A percentile compares a stretch with the other conserved stretches of the same genome.
These are phyloP conservation scores for Claviceps monticola DNA, from an alignment of 2,329 filamentous ascomycete species.

Conservation along the genomic window DNA sequence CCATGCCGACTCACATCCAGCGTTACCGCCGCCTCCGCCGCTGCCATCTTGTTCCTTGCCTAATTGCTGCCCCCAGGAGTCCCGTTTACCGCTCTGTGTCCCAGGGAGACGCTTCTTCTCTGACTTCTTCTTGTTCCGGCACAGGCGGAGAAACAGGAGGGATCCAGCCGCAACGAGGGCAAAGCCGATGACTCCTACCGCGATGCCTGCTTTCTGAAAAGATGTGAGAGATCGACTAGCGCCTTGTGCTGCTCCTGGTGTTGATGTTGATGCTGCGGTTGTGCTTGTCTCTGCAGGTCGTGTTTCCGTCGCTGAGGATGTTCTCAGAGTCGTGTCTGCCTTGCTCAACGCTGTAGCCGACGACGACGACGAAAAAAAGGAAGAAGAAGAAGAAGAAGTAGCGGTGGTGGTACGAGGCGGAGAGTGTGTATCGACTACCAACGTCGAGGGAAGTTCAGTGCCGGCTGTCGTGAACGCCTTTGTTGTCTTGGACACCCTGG, in stretches of 20 bases:
- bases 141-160: conserved; percentile 29
- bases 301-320: conserved; percentile 1
- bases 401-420: background rate
- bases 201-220: conserved; percentile 43
- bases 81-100: conserved; percentile 10
- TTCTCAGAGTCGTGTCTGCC: background rate
- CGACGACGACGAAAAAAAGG: background rate
- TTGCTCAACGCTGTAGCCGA: background rate
- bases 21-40: background rate
- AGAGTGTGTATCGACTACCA: conserved; percentile 5
- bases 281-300: conserved; percentile 2
- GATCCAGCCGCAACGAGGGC: conserved; percentile 33
- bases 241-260: conserved; percentile 7
- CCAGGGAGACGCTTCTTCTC: conserved; percentile 5
- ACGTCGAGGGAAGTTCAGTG: conserved; percentile 1
- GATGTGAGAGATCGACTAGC: conserved; percentile 15
- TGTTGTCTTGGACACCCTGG: background rate
- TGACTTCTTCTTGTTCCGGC: conserved; percentile 26
- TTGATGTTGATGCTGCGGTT: background rate
- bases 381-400: background rate
- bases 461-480: background rate
- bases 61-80: conserved; percentile 22
- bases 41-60: conserved; percentile 13
- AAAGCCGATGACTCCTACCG: conserved; percentile 37
- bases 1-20: conserved; percentile 12